Evolutionary conservation across 2,329 filamentous ascomycete genomes (phyloP), one percentile per base, ranked within the genome.

Genomic region (Cryphonectria radicalis): DNA sequence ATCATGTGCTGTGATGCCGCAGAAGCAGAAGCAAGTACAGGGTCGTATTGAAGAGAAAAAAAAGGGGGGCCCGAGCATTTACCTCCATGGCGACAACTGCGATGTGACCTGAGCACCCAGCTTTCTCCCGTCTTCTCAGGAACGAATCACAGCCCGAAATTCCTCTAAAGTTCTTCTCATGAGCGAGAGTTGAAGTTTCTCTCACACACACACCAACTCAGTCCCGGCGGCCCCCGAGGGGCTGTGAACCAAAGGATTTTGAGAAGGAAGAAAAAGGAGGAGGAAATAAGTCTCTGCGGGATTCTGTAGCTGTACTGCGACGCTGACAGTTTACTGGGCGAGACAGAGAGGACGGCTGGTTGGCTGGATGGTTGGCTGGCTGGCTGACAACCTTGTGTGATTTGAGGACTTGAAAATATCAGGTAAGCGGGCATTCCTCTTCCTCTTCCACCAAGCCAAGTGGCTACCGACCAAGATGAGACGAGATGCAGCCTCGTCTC

Each of bases 41-140:
- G 46, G 46, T 50, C 2, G 46, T n/a, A n/a, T 50, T n/a, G 2
- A 62, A 32, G 40, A 2, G 17, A 71, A 35, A 66, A 37, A 13
- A 64, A 32, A 40, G n/a, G 63, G 50, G 60, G 25, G 22, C 55
- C 25, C 19, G 19, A 53, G 63, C 40, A 62, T 42, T 69, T 73
- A 73, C 72, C 72, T 73, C 72, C 72, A 73, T 73, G n/a, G 57
- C 66, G 59, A 42, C 43, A 37, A 28, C 42, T 53, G 43, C 42
- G 42, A 59, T 35, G 43, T 37, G 63, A 50, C 42, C 63, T 63
- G 53, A 63, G 69, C 65, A 35, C 55, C 64, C 70, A 69, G 65
- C 40, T 63, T 17, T 59, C 57, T 37, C 63, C 65, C 68, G 35
- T 35, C 62, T 35, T 55, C 68, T 63, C 50, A 32, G 42, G 40